phyloP scores from a whole-genome alignment of 176 grass and related monocot species.

The Eragrostis curvula region DNA sequence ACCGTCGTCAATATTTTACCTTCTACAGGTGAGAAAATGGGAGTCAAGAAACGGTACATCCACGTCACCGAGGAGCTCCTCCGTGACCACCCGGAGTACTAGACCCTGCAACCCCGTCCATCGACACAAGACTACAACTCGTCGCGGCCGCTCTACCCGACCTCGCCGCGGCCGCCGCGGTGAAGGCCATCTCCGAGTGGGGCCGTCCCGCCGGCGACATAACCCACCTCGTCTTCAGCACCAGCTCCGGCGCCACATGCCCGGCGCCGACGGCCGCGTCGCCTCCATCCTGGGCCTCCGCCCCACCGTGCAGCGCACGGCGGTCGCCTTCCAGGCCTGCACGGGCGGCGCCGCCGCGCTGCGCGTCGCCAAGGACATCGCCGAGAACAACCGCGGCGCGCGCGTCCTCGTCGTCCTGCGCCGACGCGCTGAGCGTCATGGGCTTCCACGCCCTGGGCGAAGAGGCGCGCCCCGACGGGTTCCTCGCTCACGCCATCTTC shows the following conservation, averaged over 20 bases:
- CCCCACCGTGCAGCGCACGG: constrained; percentile 24
- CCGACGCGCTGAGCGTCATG: constrained; percentile 19
- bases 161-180: not conserved
- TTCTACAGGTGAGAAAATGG: not conserved
- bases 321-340: constrained; percentile 36
- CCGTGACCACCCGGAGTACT: not conserved
- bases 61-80: not conserved
- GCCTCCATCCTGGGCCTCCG: constrained; percentile 43
- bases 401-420: constrained; percentile 50
- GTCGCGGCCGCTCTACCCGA: not conserved
- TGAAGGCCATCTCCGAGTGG: not conserved
- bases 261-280: constrained; percentile 36
- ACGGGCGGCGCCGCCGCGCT: constrained; percentile 34
- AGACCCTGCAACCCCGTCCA: not conserved
- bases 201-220: not conserved
- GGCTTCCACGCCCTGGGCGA: constrained; percentile 21
- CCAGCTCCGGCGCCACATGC: constrained; percentile 34
- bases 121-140: not conserved
- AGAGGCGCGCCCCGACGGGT: not conserved
- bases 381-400: constrained; percentile 54
- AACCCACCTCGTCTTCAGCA: not conserved
- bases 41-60: not conserved
- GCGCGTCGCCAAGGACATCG: constrained; percentile 63
- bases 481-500: constrained; percentile 47
- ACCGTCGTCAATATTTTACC: too few species aligned